Conservation (phyloP, 1,284 basidiomycete genomes). For the Cryptococcus sp. region DNA sequence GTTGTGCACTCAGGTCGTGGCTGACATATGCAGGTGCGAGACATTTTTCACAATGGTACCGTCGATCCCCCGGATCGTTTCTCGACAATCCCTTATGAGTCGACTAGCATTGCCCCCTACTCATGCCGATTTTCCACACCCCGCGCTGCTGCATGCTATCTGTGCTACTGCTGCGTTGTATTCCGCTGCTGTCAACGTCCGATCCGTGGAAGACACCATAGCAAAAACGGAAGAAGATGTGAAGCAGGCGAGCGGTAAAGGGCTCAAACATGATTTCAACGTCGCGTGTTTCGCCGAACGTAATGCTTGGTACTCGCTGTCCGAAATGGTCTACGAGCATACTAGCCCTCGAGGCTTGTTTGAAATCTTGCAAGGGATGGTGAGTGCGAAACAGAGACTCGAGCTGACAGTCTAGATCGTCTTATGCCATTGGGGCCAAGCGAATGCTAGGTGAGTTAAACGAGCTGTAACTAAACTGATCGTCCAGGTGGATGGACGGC, state of each 20-base stretch:
- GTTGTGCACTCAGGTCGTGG: conserved; percentile 6
- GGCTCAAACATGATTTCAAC: conserved; percentile 21
- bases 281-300: conserved; percentile 34
- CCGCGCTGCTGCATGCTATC: conserved; percentile 53
- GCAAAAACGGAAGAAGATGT: conserved; percentile 17
- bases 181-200: conserved; percentile 34
- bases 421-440: conserved; percentile 29
- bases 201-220: conserved; percentile 26
- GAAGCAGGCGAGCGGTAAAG: conserved; percentile 9
- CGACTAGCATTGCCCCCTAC: conserved; percentile 53
- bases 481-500: conserved; percentile 40
- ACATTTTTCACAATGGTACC: conserved; percentile 49
- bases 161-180: conserved; percentile 50
- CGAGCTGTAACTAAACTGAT: not conserved
- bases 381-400: conserved; percentile 3
- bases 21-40: conserved; percentile 32
- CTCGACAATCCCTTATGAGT: conserved; percentile 44
- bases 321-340: conserved; percentile 25
- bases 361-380: conserved; percentile 38
- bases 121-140: conserved; percentile 52
- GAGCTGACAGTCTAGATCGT: conserved; percentile 15
- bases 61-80: conserved; percentile 45
- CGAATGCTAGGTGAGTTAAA: conserved; percentile 24
- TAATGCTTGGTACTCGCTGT: conserved; percentile 26
- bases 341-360: conserved; percentile 24